Evolutionary conservation across 2,329 filamentous ascomycete species (phyloP).

Genomic region (Neodidymelliopsis sp.): DNA sequence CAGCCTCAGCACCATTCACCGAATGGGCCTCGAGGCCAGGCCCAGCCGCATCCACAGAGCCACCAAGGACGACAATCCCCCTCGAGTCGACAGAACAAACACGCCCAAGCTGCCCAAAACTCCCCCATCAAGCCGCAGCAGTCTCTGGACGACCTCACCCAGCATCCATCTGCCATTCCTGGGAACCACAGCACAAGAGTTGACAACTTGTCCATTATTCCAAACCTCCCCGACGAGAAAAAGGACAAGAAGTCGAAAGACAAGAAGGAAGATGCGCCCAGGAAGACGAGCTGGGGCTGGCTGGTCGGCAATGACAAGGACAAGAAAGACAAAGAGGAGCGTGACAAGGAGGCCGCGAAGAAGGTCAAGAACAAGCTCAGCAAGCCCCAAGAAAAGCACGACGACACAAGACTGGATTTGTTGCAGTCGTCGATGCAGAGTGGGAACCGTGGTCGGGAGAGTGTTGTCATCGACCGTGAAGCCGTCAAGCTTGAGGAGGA

Average conservation of each 20-base stretch:
- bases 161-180: constrained; percentile 72
- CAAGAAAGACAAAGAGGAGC: constrained; percentile 49
- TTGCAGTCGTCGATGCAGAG: constrained; percentile 86
- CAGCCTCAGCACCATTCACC: constrained; percentile 31
- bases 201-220: constrained; percentile 81
- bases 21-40: constrained; percentile 21
- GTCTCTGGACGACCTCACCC: constrained; percentile 70
- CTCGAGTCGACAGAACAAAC: constrained; percentile 34
- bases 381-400: constrained; percentile 63
- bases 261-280: constrained; percentile 72
- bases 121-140: constrained; percentile 54
- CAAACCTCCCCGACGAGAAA: constrained; percentile 73
- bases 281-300: constrained; percentile 88
- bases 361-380: constrained; percentile 69
- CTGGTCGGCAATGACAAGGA: constrained; percentile 66
- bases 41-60: constrained; percentile 21
- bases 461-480: constrained; percentile 82
- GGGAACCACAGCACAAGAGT: constrained; percentile 72
- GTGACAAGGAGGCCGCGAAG: constrained; percentile 50
- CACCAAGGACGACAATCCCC: constrained; percentile 35
- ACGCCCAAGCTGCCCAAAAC: constrained; percentile 40
- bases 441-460: constrained; percentile 72
- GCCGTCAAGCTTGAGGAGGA: constrained; percentile 79
- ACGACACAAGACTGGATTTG: constrained; percentile 84
- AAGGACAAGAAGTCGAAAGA: constrained; percentile 77